Conservation (phyloP, 2,329 filamentous ascomycete genomes). For the Aureobasidium sp. region DNA sequence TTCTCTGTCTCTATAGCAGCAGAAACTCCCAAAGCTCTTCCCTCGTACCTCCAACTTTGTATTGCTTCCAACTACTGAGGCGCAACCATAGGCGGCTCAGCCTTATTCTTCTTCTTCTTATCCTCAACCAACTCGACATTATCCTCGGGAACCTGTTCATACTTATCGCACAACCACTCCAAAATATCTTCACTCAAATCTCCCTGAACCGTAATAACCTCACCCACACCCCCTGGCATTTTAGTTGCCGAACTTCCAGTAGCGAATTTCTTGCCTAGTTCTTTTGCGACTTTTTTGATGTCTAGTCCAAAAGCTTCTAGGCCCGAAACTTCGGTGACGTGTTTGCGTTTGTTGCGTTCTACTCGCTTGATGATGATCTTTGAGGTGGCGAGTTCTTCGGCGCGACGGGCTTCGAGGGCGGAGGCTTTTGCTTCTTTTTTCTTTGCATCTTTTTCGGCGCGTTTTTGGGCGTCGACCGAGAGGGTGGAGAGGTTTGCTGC, state of each 20-base stretch:
- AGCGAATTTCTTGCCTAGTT: conserved; percentile 97
- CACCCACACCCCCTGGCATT: conserved; percentile 57
- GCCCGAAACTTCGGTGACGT: conserved; percentile 84
- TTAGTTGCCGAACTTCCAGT: conserved; percentile 92
- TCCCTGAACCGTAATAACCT: conserved; percentile 97
- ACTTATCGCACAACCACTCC: conserved; percentile 84
- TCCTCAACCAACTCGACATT: conserved; percentile 94
- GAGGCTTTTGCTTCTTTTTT: conserved; percentile 97
- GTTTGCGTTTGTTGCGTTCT: conserved; percentile 97
- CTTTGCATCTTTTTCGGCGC: conserved; percentile 88
- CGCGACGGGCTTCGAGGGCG: conserved; percentile 74
- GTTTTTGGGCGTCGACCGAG: conserved; percentile 85
- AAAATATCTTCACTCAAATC: conserved; percentile 92
- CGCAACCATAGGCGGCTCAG: background rate
- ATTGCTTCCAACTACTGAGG: background rate
- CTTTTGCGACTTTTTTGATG: conserved; percentile 85
- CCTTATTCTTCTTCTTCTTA: conserved; percentile 72
- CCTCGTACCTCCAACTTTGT: no score
- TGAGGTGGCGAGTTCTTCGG: conserved; percentile 72
- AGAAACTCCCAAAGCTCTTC: no score
- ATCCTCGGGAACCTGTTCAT: conserved; percentile 84
- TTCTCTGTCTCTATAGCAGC: no score
- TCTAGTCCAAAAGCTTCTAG: conserved; percentile 87
- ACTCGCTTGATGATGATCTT: conserved; percentile 91
- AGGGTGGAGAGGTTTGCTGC: conserved; percentile 79